Base-by-base conservation (phyloP, 768 basidiomycete genomes). In the Glaciozyma martinii region DNA sequence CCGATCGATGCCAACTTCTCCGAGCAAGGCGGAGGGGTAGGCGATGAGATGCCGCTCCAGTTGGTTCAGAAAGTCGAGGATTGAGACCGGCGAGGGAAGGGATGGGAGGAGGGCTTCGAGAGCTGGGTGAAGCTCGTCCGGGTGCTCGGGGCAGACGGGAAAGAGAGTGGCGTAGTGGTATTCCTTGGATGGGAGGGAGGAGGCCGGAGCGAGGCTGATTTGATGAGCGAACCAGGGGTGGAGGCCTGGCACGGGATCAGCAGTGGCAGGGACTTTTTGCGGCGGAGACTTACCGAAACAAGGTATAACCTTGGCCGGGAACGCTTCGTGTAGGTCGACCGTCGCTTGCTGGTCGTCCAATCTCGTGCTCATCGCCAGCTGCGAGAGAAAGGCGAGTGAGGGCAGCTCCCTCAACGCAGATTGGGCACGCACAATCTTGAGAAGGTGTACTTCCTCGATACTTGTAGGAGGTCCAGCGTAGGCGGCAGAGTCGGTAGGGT, bases 1-100 rank as follows among this genome's bases (percentile, higher is more conserved):
- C 30, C 87, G 84, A 77, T 99, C 94, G 44, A 99, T 77, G 3
- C 94, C 94, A 9, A 98, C 86, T 77, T 99, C 94, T 47, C 94
- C 94, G 2, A 99, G 78, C 84, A 95, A 87, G 16, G 89, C 86
- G 47, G 78, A 73, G 3, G 88, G 84, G 70, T 85, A 85, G 3
- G 75, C 74, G n/a, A 70, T 67, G 21, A 97, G 80, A 74, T 87
- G 82, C 10, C 68, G 64, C 56, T 84, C 82, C 58, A 97, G 76
- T 2, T 16, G 0, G 13, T 74, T 66, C 23, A 94, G 75, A 42
- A 91, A 72, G n/a, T 82, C 77, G 12, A 72, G 68, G 29, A 94
- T 80, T 0, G 82, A 76, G 16, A 81, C 80, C 0, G 93, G 94
- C 13, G 86, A 82, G 0, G 92, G 91, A 25, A 97, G 82, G 54